Base-by-base conservation (phyloP, 2,329 filamentous ascomycete species). In the Xylariales sp. region DNA sequence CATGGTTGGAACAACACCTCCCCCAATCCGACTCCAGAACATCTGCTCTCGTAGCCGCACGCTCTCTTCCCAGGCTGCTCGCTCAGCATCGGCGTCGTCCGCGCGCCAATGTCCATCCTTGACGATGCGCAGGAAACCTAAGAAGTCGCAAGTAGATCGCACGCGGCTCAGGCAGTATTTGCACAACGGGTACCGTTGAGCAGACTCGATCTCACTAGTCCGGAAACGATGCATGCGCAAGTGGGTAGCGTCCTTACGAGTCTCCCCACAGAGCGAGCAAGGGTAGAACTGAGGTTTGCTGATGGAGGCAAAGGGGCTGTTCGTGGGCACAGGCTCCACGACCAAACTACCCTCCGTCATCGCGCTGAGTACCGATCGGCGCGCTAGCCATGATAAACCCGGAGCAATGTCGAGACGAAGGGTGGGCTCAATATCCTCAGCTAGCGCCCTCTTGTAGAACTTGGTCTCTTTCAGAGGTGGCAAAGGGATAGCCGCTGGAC, bases 11-110 rank as follows among this genome's bases (percentile, higher is more conserved):
- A 97, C 67, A 3, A 98, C 88, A 12, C 93, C 93, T 19, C 90
- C 93, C 18, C 91, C 91, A 37, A 98, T 80, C 39, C 93, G 78
- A 35, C 87, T 81, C 93, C 93, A 98, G 59, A 98, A 98, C 85
- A 98, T 95, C 50, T 91, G 83, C 60, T 98, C 93, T 35, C 93
- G 76, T 33, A 97, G 64, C 20, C 85, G 79, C 10, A 96, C 85
- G 40, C 88, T 88, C 66, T 98, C 93, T 57, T 97, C 91, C 93
- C 93, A 98, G 0, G 89, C 88, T 19, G 81, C 78, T 55, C 85
- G 88, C 62, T 94, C 88, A 23, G 89, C 86, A 34, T 93, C 88
- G 27, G 85, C 78, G 40, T 85, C 86, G 32, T 90, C 86, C 11
- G 85, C 83, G 35, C 87, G 81, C 81, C 93, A 93, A 53, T 95